These are phyloP conservation scores for Rhodotorula paludigena DNA, from an alignment of 768 basidiomycete genomes.

Conservation along the genomic window DNA sequence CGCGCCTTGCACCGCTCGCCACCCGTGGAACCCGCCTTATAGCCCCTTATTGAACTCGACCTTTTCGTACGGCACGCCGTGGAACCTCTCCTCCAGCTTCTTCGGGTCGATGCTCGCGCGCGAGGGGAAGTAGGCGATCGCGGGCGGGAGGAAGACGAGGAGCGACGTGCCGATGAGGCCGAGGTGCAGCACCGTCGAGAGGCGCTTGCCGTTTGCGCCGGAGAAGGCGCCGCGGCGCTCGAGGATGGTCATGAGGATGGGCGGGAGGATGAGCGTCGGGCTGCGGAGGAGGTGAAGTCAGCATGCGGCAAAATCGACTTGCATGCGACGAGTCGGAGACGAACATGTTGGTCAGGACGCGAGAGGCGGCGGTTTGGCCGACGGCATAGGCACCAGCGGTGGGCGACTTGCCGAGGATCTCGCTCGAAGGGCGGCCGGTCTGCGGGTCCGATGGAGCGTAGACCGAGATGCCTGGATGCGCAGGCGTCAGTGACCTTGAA, in stretches of 20 bases:
- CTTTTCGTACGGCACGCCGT: slow-evolving; percentile 36
- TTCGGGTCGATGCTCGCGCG: slow-evolving; percentile 46
- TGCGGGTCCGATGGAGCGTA: slow-evolving; percentile 28
- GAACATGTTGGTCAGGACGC: slow-evolving; percentile 50
- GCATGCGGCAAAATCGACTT: background rate
- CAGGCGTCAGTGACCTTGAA: background rate
- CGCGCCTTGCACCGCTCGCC: too few species aligned
- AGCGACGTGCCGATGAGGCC: slow-evolving; percentile 48
- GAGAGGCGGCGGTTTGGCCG: slow-evolving; percentile 48
- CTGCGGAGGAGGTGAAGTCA: slow-evolving; percentile 30
- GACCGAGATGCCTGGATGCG: slow-evolving; percentile 32
- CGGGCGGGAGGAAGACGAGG: slow-evolving; percentile 49
- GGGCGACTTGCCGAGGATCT: slow-evolving; percentile 47
- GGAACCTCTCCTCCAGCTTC: slow-evolving; percentile 47
- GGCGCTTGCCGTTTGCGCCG: slow-evolving; percentile 45
- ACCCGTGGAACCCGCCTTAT: slow-evolving; percentile 28
- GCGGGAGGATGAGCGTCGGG: slow-evolving; percentile 50
- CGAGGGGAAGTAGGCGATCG: slow-evolving; percentile 51
- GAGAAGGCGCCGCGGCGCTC: slow-evolving; percentile 45
- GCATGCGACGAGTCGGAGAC: slow-evolving; percentile 15
- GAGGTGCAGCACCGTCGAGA: slow-evolving; percentile 45
- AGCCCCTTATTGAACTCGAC: slow-evolving; percentile 52
- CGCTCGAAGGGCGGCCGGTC: slow-evolving; percentile 9
- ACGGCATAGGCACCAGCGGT: slow-evolving; percentile 49
- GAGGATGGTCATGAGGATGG: slow-evolving; percentile 48